These are phyloP conservation scores for Austropuccinia psidii DNA, from an alignment of 1,284 basidiomycete species.

Conservation along the genomic window DNA sequence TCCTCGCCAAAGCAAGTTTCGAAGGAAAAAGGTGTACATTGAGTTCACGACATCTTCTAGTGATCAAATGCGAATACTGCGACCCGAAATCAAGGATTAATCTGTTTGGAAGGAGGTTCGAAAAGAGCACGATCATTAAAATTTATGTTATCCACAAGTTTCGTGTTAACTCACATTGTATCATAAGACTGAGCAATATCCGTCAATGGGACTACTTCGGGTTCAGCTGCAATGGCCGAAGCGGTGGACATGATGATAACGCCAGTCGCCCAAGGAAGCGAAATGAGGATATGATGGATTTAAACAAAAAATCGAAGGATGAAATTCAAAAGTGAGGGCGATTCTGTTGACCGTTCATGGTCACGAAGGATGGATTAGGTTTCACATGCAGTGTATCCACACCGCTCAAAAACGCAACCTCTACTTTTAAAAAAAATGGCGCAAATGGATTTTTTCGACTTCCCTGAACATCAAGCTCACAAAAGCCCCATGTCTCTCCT, in stretches of 20 bases:
- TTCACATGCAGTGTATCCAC: too few relatives aligned
- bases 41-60: slow-evolving; percentile 92
- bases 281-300: too few relatives aligned
- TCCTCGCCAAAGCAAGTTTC: not conserved
- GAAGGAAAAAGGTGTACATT: slow-evolving; percentile 55
- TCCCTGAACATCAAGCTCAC: too few relatives aligned
- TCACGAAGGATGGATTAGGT: too few relatives aligned
- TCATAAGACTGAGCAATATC: slow-evolving; percentile 33
- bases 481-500: too few relatives aligned
- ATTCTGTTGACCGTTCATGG: too few relatives aligned
- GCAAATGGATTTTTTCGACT: too few relatives aligned
- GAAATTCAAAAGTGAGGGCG: too few relatives aligned
- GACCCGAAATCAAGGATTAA: slow-evolving; percentile 97
- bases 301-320: too few relatives aligned
- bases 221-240: slow-evolving; percentile 13
- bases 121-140: not conserved
- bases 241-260: slow-evolving; percentile 32
- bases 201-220: slow-evolving; percentile 10
- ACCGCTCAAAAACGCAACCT: too few relatives aligned
- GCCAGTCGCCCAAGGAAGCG: too few relatives aligned
- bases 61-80: slow-evolving; percentile 96
- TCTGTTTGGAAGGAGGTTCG: not conserved
- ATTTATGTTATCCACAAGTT: not conserved
- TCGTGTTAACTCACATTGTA: slow-evolving; percentile 23
- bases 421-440: too few relatives aligned